Percentiles rank a stretch among this genome's conserved stretches.
Conservation (phyloP, 164 flowering plant genomes). For the Nymphaea thermarum region DNA sequence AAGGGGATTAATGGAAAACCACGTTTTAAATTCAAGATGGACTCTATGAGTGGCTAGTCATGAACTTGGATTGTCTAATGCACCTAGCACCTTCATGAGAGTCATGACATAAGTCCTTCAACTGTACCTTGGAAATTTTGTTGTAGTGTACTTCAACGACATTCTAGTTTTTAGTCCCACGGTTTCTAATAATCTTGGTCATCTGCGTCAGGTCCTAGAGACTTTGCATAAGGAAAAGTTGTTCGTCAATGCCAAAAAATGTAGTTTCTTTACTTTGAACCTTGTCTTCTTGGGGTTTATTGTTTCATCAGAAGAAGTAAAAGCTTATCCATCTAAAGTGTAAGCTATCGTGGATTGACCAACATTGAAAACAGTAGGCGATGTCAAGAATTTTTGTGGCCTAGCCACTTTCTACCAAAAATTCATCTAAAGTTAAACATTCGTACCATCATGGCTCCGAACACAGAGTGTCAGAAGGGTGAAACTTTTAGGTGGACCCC, state of each 20-base stretch:
- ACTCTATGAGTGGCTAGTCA: slow-evolving; percentile 1
- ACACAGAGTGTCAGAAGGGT: background rate
- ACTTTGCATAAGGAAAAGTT: background rate
- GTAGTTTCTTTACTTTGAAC: background rate
- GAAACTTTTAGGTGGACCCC: background rate
- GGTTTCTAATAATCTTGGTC: slow-evolving; percentile 1
- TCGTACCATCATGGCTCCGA: background rate
- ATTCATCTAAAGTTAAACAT: slow-evolving; percentile 1
- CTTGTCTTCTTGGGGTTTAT: background rate
- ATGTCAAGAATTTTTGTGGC: background rate
- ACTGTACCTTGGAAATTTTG: background rate
- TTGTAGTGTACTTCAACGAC: background rate
- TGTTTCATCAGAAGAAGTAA: background rate
- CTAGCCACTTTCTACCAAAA: background rate
- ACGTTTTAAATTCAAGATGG: background rate
- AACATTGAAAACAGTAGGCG: background rate
- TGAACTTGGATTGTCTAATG: slow-evolving; percentile 1
- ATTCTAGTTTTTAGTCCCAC: background rate
- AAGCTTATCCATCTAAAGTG: background rate
- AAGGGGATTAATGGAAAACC: background rate
- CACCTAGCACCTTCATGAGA: background rate
- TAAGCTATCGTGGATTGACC: background rate
- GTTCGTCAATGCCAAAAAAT: background rate
- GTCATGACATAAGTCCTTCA: background rate
- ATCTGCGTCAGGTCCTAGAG: background rate